Evolutionary conservation across 2,329 filamentous ascomycete genomes (phyloP).

Genomic region (Fusarium tjaetaba): DNA sequence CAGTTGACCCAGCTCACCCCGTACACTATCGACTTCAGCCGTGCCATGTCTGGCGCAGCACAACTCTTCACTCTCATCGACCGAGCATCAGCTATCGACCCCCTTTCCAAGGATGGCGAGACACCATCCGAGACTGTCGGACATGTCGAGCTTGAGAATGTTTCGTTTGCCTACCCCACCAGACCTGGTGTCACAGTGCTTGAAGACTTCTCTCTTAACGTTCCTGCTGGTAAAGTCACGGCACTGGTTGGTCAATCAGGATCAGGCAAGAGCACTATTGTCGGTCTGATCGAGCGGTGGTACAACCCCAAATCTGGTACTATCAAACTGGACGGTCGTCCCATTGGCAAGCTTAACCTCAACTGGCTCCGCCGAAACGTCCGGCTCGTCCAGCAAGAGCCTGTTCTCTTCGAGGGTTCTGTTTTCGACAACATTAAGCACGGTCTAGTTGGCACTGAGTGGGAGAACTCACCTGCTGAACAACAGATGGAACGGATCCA

Average conservation of each 20-base stretch:
- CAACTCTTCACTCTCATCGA: slow-evolving; percentile 53
- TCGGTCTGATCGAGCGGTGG: slow-evolving; percentile 53
- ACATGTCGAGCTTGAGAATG: slow-evolving; percentile 51
- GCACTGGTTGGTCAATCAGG: slow-evolving; percentile 53
- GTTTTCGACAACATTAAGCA: slow-evolving; percentile 66
- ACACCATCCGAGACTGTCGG: slow-evolving; percentile 45
- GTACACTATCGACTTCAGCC: slow-evolving; percentile 51
- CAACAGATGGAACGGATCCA: slow-evolving; percentile 56
- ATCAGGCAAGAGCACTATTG: slow-evolving; percentile 53
- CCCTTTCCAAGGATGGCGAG: slow-evolving; percentile 48
- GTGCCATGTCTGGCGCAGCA: slow-evolving; percentile 49
- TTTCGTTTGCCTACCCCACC: slow-evolving; percentile 58
- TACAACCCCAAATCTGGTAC: slow-evolving; percentile 48
- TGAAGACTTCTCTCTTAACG: slow-evolving; percentile 52
- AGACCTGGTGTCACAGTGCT: slow-evolving; percentile 55
- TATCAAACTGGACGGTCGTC: slow-evolving; percentile 50
- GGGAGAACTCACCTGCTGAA: slow-evolving; percentile 51
- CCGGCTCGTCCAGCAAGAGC: slow-evolving; percentile 54
- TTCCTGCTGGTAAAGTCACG: slow-evolving; percentile 58
- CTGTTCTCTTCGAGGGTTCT: slow-evolving; percentile 56
- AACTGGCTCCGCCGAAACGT: slow-evolving; percentile 52
- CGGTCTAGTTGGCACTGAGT: slow-evolving; percentile 57
- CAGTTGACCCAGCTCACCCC: slow-evolving; percentile 51
- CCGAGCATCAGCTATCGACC: slow-evolving; percentile 50
- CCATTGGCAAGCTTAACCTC: slow-evolving; percentile 49